A percentile compares a stretch with the other conserved stretches of the same genome.
phyloP scores from a whole-genome alignment of 345 rosid species.

The Euphorbia lathyris region DNA sequence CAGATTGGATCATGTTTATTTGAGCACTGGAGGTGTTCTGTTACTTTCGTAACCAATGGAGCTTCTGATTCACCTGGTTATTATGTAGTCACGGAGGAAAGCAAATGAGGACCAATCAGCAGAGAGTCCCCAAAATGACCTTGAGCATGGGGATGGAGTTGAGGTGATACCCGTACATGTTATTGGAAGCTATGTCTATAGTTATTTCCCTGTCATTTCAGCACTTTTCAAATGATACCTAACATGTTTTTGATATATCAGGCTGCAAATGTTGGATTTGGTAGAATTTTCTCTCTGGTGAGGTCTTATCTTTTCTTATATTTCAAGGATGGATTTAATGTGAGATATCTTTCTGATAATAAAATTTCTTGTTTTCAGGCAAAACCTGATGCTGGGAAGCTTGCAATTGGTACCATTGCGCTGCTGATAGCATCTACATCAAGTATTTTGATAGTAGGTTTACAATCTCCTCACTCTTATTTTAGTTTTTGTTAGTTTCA shows the following conservation, averaged over 20 bases:
- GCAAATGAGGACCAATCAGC: conserved; percentile 37
- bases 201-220: conserved; percentile 8
- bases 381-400: conserved; percentile 74
- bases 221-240: conserved; percentile 9
- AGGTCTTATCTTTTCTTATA: conserved; percentile 19
- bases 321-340: not conserved
- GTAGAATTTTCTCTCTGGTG: conserved; percentile 68
- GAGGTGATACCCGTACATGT: conserved; percentile 41
- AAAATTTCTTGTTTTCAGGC: conserved; percentile 46
- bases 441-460: conserved; percentile 62
- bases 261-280: conserved; percentile 79
- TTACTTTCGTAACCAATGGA: not conserved
- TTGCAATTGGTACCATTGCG: conserved; percentile 65
- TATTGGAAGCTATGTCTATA: conserved; percentile 4
- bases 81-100: conserved; percentile 35
- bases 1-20: not conserved
- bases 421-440: conserved; percentile 70
- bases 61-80: not conserved
- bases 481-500: not conserved
- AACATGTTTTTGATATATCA: conserved; percentile 27
- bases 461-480: not conserved
- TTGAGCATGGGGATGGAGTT: conserved; percentile 57
- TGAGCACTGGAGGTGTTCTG: not conserved
- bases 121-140: conserved; percentile 43
- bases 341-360: not conserved